Conservation (phyloP, 257 asterid species). For the Rubia yunnanensis region DNA sequence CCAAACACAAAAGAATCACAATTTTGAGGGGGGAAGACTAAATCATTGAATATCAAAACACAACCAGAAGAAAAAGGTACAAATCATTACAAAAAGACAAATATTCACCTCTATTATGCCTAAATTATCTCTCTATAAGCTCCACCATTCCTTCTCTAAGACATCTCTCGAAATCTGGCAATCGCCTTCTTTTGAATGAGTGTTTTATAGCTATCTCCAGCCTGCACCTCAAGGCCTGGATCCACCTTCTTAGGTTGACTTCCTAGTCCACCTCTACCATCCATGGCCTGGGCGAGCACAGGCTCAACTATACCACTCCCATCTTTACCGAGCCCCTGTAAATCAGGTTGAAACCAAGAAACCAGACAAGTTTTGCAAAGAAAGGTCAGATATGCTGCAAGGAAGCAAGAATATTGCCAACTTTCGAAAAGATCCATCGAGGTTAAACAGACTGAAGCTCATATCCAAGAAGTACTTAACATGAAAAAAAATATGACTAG, state of each 20-base stretch:
- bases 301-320: conserved; percentile 98
- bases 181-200: conserved; percentile 97
- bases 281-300: conserved; percentile 67
- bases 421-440: conserved; percentile 20
- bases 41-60: too few relatives aligned
- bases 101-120: not conserved
- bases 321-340: conserved; percentile 88
- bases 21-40: too few relatives aligned
- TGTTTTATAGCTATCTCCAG: conserved; percentile 94
- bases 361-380: conserved; percentile 33
- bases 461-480: not conserved
- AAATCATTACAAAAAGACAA: not conserved
- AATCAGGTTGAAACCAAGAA: conserved; percentile 25
- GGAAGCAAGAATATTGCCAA: conserved; percentile 11
- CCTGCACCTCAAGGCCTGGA: conserved; percentile 79
- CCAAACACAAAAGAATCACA: too few relatives aligned
- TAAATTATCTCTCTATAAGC: not conserved
- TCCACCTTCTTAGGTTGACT: conserved; percentile 80
- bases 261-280: conserved; percentile 83
- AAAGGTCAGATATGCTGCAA: conserved; percentile 29
- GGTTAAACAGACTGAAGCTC: not conserved
- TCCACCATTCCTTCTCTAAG: conserved; percentile 17
- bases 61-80: not conserved
- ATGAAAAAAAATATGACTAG: not conserved
- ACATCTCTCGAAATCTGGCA: conserved; percentile 94